Evolutionary conservation across 306 rosid species (phyloP), one percentile per base, ranked within the genome.

Genomic region (Purshia tridentata): DNA sequence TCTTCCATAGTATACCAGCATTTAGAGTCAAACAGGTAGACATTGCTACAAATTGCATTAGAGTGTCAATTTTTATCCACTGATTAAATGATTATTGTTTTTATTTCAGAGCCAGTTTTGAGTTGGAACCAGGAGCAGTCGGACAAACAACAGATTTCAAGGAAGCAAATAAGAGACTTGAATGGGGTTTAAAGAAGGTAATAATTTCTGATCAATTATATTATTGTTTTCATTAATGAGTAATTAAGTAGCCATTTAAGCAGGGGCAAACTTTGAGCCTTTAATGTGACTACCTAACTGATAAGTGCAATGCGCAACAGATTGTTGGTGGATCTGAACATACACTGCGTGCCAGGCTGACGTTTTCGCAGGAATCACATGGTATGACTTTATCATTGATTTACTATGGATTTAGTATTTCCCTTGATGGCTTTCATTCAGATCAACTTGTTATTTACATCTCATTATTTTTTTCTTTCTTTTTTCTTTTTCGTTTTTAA

Each of bases 141-240:
- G 94, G 94, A 73, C 97, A 91, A 66, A 80, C 89, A 52, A 85
- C 89, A 65, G 94, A 91, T 83, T 91, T 91, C 82, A 91, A 84
- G 80, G 92, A 88, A 57, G 81, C 88, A 57, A 87, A 88, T 76
- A 88, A 85, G 88, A 91, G 77, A 78, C 92, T 91, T 37, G 97
- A 91, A 40, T 91, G 97, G 97, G 82, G 64, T 72, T 77, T 91
- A 79, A 91, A 85, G 73, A 91, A 91, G 94, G 91, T 77, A 80
- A 77, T 67, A 57, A 23, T 75, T 45, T 81, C 65, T 76, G 67
- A 77, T 88, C 76, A 44, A 56, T 68, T 56, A 47, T 66, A 47
- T 45, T n/a, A 19, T 22, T 40, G n/a, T 65, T 72, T 46, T 14
- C 23, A 39, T 48, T 63, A 46, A 44, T 54, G 62, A 40, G 49